These are phyloP conservation scores for Cephaloascus albidus DNA, from an alignment of 805 yeast genomes.

Conservation along the genomic window DNA sequence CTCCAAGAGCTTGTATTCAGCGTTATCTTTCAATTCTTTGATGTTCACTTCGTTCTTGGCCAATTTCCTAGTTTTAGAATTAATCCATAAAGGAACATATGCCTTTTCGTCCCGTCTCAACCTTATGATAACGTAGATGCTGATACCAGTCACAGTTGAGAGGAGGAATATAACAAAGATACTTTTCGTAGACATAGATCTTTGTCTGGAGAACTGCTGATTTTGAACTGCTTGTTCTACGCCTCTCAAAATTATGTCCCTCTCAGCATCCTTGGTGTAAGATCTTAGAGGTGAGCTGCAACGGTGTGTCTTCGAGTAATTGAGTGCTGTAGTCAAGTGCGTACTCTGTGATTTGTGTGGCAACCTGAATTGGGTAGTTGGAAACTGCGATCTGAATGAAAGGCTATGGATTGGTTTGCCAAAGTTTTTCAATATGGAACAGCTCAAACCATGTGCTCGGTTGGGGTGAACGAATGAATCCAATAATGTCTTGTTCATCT, in stretches of 20 bases:
- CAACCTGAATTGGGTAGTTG: too few relatives aligned
- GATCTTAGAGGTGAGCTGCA: too few relatives aligned
- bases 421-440: too few relatives aligned
- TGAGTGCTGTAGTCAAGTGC: too few relatives aligned
- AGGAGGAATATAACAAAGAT: neutral
- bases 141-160: neutral
- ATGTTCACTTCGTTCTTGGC: neutral
- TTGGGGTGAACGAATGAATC: too few relatives aligned
- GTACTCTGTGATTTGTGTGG: too few relatives aligned
- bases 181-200: neutral
- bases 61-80: neutral
- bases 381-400: too few relatives aligned
- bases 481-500: too few relatives aligned
- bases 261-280: neutral
- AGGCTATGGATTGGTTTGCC: too few relatives aligned
- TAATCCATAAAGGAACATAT: neutral
- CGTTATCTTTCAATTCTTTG: neutral
- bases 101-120: neutral
- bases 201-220: neutral
- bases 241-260: neutral
- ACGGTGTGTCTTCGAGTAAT: too few relatives aligned
- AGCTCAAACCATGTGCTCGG: too few relatives aligned
- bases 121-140: neutral
- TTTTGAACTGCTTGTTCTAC: neutral
- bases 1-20: slow-evolving; percentile 1